A percentile compares a stretch with the other conserved stretches of the same genome.
Evolutionary conservation across 306 rosid species (phyloP).

Genomic region (Amphicarpaea edgeworthii): DNA sequence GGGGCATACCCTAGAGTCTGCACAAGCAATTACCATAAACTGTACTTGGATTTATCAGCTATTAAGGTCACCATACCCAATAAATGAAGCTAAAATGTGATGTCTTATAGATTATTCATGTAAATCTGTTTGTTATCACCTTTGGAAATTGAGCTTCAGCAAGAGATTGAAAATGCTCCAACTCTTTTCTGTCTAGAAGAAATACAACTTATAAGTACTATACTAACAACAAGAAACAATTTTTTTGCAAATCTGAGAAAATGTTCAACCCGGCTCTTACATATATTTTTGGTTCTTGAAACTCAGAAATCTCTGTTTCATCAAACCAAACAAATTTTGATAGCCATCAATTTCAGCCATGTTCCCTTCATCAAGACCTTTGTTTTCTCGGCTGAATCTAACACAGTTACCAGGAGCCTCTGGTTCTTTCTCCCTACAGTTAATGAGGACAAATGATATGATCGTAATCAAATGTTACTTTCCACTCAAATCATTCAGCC

Average conservation of each 20-base stretch:
- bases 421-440: constrained; percentile 49
- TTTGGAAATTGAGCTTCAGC: constrained; percentile 83
- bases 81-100: constrained; percentile 32
- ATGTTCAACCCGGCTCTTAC: constrained; percentile 47
- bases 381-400: constrained; percentile 38
- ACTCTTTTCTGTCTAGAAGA: constrained; percentile 66
- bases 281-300: constrained; percentile 69
- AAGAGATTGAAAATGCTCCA: constrained; percentile 69
- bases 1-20: constrained; percentile 96
- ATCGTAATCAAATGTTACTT: constrained; percentile 1
- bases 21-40: constrained; percentile 97
- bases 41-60: constrained; percentile 71
- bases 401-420: constrained; percentile 44
- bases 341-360: constrained; percentile 46
- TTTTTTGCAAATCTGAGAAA: constrained; percentile 8
- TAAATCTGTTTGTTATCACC: constrained; percentile 53
- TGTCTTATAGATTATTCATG: neutral
- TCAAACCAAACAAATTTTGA: constrained; percentile 62
- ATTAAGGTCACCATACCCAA: constrained; percentile 24
- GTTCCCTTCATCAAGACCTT: constrained; percentile 32
- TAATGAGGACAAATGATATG: constrained; percentile 10
- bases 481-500: constrained; percentile 3
- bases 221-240: constrained; percentile 1
- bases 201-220: constrained; percentile 33
- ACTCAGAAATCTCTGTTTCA: constrained; percentile 73